These are phyloP conservation scores for Quercus engelmannii DNA, from an alignment of 306 rosid genomes.

Conservation along the genomic window DNA sequence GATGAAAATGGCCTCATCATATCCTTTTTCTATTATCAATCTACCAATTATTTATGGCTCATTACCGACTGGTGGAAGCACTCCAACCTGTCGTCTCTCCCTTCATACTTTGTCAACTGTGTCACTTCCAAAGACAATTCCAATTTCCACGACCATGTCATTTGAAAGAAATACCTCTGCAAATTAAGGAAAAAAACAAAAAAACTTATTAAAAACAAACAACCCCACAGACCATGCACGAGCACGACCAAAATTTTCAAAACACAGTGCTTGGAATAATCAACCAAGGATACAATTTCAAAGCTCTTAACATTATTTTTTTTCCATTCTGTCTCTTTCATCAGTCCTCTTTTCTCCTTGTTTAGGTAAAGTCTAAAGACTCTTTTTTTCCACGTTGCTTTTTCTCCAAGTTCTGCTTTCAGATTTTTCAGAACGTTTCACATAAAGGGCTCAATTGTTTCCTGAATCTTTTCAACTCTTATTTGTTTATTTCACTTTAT, in stretches of 20 bases:
- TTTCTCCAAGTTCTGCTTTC: slow-evolving; percentile 21
- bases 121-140: too few relatives aligned
- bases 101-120: too few relatives aligned
- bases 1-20: too few relatives aligned
- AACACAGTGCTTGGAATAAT: not conserved
- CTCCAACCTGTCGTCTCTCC: too few relatives aligned
- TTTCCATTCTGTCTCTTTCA: not conserved
- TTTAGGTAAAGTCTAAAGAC: not conserved
- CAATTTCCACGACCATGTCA: too few relatives aligned
- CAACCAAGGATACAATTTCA: not conserved
- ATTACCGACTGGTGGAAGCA: too few relatives aligned
- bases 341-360: not conserved
- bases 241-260: not conserved
- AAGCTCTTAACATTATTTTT: not conserved
- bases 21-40: too few relatives aligned
- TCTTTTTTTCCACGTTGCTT: not conserved
- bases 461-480: not conserved
- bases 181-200: too few relatives aligned
- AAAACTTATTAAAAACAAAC: too few relatives aligned
- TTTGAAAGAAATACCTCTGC: too few relatives aligned
- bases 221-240: not conserved
- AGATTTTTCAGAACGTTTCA: slow-evolving; percentile 13
- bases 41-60: too few relatives aligned
- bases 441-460: not conserved
- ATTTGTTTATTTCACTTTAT: not conserved